Percentiles rank a stretch among this genome's conserved stretches.
Conservation (phyloP, 176 grass and related monocot species). For the Pontederia crassipes region DNA sequence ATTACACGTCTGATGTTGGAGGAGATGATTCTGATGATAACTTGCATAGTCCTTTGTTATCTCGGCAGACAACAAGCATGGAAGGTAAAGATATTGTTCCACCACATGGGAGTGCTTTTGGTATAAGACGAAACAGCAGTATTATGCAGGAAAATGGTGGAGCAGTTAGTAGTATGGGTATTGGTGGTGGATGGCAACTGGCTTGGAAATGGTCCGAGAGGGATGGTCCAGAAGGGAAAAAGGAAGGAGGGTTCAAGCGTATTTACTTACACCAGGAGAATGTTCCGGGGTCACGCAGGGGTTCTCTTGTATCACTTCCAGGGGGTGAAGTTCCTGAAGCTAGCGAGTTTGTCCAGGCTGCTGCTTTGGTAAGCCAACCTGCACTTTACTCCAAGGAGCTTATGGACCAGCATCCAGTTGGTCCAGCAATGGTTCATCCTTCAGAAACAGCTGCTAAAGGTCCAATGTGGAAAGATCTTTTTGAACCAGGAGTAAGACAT, state of each 20-base stretch:
- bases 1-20: slow-evolving; percentile 51
- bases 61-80: slow-evolving; percentile 45
- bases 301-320: slow-evolving; percentile 56
- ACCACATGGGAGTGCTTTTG: slow-evolving; percentile 36
- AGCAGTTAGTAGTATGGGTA: slow-evolving; percentile 60
- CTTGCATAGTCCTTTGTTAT: slow-evolving; percentile 61
- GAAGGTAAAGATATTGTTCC: slow-evolving; percentile 52
- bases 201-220: slow-evolving; percentile 76
- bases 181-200: slow-evolving; percentile 86
- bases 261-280: slow-evolving; percentile 80
- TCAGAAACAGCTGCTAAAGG: slow-evolving; percentile 51
- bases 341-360: slow-evolving; percentile 54
- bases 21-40: slow-evolving; percentile 64
- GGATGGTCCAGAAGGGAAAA: slow-evolving; percentile 52
- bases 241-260: slow-evolving; percentile 65
- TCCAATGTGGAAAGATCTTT: slow-evolving; percentile 45
- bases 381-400: slow-evolving; percentile 66
- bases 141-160: slow-evolving; percentile 38
- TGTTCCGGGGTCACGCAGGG: slow-evolving; percentile 47
- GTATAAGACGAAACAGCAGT: slow-evolving; percentile 41
- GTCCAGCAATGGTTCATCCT: slow-evolving; percentile 60
- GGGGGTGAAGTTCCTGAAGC: slow-evolving; percentile 49
- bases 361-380: slow-evolving; percentile 73
- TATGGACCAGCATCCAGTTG: slow-evolving; percentile 36
- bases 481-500: slow-evolving; percentile 79